phyloP scores from a whole-genome alignment of 371 early-diverging fungal genomes.

The Mortierella sp. region DNA sequence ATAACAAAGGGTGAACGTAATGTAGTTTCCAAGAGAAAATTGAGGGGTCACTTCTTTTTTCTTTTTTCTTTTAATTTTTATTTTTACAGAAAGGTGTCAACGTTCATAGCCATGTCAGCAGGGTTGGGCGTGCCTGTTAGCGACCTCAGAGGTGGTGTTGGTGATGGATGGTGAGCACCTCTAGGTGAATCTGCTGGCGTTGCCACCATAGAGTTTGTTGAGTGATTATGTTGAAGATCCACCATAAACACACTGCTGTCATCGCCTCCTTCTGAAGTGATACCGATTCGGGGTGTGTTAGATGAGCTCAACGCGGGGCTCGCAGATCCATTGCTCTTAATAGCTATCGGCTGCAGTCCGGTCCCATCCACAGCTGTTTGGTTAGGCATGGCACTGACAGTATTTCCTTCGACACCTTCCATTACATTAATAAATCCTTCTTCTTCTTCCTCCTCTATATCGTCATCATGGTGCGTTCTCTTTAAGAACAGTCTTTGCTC shows the following conservation, averaged over 20 bases:
- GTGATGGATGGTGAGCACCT: slow-evolving; percentile 19
- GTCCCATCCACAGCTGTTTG: slow-evolving; percentile 7
- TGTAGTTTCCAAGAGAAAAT: neutral
- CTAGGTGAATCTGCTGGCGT: slow-evolving; percentile 24
- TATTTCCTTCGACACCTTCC: slow-evolving; percentile 13
- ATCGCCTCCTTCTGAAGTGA: neutral
- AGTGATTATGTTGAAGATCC: slow-evolving; percentile 18
- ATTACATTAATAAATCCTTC: slow-evolving; percentile 25
- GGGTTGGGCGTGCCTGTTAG: slow-evolving; percentile 42
- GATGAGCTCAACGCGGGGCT: slow-evolving; percentile 21
- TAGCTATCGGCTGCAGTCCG: neutral
- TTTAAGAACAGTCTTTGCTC: slow-evolving; percentile 35
- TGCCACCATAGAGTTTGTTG: neutral
- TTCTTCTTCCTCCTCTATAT: slow-evolving; percentile 33
- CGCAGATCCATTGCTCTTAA: slow-evolving; percentile 7
- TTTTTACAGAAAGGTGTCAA: slow-evolving; percentile 1
- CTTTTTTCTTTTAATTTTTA: neutral
- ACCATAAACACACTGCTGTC: slow-evolving; percentile 16
- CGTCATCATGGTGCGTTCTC: slow-evolving; percentile 33
- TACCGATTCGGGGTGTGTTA: neutral
- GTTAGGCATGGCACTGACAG: neutral
- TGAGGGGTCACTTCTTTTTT: neutral
- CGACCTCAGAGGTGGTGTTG: slow-evolving; percentile 40
- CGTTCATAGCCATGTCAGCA: slow-evolving; percentile 13
- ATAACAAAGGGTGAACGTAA: too few species aligned